phyloP scores from a whole-genome alignment of 192 early-diverging fungal species.

The Mortierella alpina region DNA sequence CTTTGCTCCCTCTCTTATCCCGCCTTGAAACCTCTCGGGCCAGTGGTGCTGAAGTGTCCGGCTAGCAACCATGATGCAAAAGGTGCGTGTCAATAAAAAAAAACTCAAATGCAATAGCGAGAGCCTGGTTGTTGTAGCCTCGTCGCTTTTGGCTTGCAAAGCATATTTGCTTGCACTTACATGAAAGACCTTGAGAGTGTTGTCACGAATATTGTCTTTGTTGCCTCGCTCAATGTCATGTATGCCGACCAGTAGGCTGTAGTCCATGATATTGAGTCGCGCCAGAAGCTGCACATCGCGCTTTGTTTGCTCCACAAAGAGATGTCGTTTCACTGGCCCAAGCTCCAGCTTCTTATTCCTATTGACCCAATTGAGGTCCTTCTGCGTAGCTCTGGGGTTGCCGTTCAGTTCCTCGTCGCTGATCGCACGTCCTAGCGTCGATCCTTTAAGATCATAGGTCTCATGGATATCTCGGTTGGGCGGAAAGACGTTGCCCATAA shows the following conservation, averaged over 20 bases:
- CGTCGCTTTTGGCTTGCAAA: background rate
- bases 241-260: slow-evolving; percentile 93
- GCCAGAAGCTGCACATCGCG: slow-evolving; percentile 84
- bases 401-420: slow-evolving; percentile 77
- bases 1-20: slow-evolving; percentile 67
- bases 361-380: slow-evolving; percentile 96
- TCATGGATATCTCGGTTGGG: slow-evolving; percentile 97
- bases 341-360: slow-evolving; percentile 78
- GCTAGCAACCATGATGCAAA: slow-evolving; percentile 31
- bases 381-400: slow-evolving; percentile 92
- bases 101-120: background rate
- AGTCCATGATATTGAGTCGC: slow-evolving; percentile 96
- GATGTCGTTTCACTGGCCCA: slow-evolving; percentile 80
- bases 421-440: slow-evolving; percentile 85
- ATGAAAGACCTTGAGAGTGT: slow-evolving; percentile 85
- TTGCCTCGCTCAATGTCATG: slow-evolving; percentile 90
- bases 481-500: slow-evolving; percentile 99
- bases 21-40: slow-evolving; percentile 56
- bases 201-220: slow-evolving; percentile 90
- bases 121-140: no score
- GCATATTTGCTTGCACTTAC: slow-evolving; percentile 19
- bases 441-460: slow-evolving; percentile 97
- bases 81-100: background rate
- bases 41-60: slow-evolving; percentile 56
- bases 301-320: slow-evolving; percentile 88